Base-by-base conservation (phyloP, 176 grass and related monocot genomes). In the Coix lacrymajobi region DNA sequence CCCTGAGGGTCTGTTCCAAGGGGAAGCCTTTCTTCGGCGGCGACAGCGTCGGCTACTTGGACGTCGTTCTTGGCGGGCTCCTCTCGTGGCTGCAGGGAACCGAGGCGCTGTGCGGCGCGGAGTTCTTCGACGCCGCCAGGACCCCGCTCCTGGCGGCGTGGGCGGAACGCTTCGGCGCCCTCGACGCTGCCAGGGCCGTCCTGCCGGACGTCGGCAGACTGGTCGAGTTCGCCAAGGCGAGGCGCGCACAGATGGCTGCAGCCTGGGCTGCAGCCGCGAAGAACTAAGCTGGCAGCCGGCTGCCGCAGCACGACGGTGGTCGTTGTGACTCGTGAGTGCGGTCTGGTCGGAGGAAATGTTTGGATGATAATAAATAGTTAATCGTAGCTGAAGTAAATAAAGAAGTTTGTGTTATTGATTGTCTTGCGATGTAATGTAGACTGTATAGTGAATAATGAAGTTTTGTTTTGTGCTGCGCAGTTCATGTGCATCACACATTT, bases 61-160 rank as follows among this genome's bases (percentile, higher is more conserved):
- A 54, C 49, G 19, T 54, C 49, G 49, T 9, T 54, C 19, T 54
- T 8, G 49, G 49, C 7, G 49, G 49, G 19, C 49, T 54, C 19
- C 60, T 41, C 61, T n/a, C 60, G 9, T 45, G 62, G 69, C 60
- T 81, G 26, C 78, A 67, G 9, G 62, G 67, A 0, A 37, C 34
- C 8, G 71, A 88, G 33, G 72, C 22, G 16, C 9, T 90, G 17
- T 32, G 10, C 10, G 70, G 57, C 1, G 14, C 34, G 22, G 61
- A 48, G 36, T 41, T 89, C 4, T 22, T 91, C 4, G 88, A 88
- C 25, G 79, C 71, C 30, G 39, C 36, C 32, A 82, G 20, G 70
- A 61, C 74, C 24, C 88, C 77, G 19, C 49, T 54, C 49, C 49
- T 54, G 49, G 8, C 49, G 49, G 49, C 49, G 19, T 52, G 49